Evolutionary conservation across 139 green algal genomes (phyloP).

Genomic region (Zygnema cylindricum): DNA sequence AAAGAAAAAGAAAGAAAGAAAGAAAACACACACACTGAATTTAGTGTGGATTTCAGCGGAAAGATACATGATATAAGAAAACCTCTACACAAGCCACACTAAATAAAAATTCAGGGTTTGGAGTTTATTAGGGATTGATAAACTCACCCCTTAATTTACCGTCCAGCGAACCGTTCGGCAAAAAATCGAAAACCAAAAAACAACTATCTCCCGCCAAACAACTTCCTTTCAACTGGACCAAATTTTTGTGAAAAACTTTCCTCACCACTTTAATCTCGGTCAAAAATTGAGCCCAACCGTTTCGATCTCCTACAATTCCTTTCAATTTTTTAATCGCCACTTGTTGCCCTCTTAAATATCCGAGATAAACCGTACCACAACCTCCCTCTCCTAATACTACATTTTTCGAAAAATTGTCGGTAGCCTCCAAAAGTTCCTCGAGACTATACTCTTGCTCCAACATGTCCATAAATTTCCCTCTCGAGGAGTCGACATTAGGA

Average conservation of each 20-base stretch:
- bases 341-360: background rate
- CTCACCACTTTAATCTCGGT: constrained; percentile 38
- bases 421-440: constrained; percentile 2
- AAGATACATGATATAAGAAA: background rate
- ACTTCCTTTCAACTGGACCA: constrained; percentile 26
- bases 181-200: constrained; percentile 49
- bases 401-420: constrained; percentile 10
- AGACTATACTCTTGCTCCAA: background rate
- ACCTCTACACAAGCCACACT: background rate
- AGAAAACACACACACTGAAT: background rate
- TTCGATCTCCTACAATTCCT: background rate
- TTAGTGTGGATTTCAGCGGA: background rate
- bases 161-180: constrained; percentile 41
- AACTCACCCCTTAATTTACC: background rate
- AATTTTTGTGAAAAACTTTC: constrained; percentile 35
- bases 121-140: background rate
- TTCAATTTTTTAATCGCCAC: constrained; percentile 2
- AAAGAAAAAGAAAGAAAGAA: background rate
- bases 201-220: constrained; percentile 9
- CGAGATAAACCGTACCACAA: background rate
- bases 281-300: constrained; percentile 9
- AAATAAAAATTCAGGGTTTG: background rate
- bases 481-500: background rate
- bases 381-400: background rate
- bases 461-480: background rate